Conservation (phyloP, 2,329 filamentous ascomycete species). For the Tolypocladium cylindrosporum region DNA sequence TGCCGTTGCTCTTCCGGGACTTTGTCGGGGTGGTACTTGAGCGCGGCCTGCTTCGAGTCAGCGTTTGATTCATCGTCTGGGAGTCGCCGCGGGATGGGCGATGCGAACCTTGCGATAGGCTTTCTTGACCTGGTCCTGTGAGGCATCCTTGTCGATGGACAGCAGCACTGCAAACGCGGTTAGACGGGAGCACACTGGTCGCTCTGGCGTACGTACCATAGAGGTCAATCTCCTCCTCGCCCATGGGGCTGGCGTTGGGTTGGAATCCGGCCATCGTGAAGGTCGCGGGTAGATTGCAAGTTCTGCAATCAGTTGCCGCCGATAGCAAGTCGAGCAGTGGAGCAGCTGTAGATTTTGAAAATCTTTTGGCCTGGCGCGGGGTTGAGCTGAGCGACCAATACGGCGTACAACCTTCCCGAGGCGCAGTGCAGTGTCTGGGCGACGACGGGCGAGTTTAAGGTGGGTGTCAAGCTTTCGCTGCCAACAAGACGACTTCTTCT, state of each 20-base stretch:
- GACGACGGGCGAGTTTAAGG: neutral
- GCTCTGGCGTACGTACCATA: slow-evolving; percentile 38
- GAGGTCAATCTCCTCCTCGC: slow-evolving; percentile 43
- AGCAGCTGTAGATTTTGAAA: neutral
- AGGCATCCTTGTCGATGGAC: slow-evolving; percentile 61
- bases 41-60: slow-evolving; percentile 53
- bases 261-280: neutral
- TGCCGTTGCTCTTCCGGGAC: slow-evolving; percentile 76
- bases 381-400: neutral
- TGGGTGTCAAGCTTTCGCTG: neutral
- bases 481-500: neutral
- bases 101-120: slow-evolving; percentile 82
- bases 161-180: slow-evolving; percentile 55
- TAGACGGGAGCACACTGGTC: neutral
- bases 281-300: neutral
- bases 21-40: slow-evolving; percentile 91
- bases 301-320: neutral
- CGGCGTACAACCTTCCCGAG: neutral
- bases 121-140: slow-evolving; percentile 80
- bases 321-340: neutral
- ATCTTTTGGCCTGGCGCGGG: slow-evolving; percentile 4
- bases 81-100: slow-evolving; percentile 1
- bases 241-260: slow-evolving; percentile 9
- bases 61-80: slow-evolving; percentile 2
- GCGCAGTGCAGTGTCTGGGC: neutral